phyloP scores from a whole-genome alignment of 2,329 filamentous ascomycete genomes.

The Fusarium tanahbumbuense region DNA sequence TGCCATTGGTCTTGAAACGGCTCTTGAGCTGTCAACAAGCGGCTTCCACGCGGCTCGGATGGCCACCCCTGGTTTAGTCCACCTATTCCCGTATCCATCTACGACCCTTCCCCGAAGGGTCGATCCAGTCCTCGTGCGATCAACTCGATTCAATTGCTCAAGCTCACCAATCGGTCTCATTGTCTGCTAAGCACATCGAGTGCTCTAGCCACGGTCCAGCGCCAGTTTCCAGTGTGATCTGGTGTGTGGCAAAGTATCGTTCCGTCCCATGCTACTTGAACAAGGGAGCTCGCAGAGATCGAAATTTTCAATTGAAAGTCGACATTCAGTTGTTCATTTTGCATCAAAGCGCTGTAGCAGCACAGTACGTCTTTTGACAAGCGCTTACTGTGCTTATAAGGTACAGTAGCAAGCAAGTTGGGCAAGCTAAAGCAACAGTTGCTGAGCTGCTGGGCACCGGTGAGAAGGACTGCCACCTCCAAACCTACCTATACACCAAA shows the following conservation, averaged over 20 bases:
- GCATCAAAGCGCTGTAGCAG: not conserved
- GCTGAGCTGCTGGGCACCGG: conserved; percentile 12
- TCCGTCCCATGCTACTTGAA: not conserved
- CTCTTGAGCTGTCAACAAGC: conserved; percentile 32
- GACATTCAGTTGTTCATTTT: not conserved
- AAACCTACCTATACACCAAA: not conserved
- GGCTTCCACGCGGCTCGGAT: conserved; percentile 18
- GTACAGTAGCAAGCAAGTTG: not conserved
- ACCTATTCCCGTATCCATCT: conserved; percentile 22
- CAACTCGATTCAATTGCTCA: not conserved
- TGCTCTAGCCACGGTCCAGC: not conserved
- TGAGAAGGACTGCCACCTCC: conserved; percentile 23
- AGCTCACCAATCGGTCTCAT: not conserved
- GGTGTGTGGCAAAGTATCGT: not conserved
- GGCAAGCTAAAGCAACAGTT: not conserved
- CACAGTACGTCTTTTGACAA: conserved; percentile 13
- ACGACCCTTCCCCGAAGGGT: conserved; percentile 11
- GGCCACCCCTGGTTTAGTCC: conserved; percentile 20
- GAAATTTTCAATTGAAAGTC: not conserved
- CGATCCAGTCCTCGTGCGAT: conserved; percentile 2
- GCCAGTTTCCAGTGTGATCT: not conserved
- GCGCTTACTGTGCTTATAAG: conserved; percentile 1
- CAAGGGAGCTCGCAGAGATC: not conserved
- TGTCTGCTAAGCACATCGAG: not conserved
- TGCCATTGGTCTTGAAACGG: conserved; percentile 25